A percentile compares a stretch with the other conserved stretches of the same genome.
Evolutionary conservation across 768 basidiomycete genomes (phyloP).

Genomic region (Tricholoma matsutake): DNA sequence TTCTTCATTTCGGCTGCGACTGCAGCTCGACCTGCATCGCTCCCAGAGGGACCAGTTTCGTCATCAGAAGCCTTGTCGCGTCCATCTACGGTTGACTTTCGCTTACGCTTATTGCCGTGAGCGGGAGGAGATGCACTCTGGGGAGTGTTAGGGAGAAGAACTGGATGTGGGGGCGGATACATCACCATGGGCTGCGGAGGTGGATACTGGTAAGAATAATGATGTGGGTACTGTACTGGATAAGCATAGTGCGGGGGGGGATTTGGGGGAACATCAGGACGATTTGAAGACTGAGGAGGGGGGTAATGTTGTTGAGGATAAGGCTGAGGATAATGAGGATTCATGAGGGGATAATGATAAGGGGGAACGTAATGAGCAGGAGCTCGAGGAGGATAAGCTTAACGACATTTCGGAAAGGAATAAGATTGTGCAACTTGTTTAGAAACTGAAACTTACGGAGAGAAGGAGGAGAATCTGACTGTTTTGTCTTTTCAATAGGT

Average conservation of each 20-base stretch:
- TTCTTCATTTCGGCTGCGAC: constrained; percentile 66
- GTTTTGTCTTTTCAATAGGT: constrained; percentile 20
- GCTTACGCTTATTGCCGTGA: constrained; percentile 59
- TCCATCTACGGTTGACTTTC: constrained; percentile 41
- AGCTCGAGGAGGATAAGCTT: constrained; percentile 32
- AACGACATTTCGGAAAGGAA: constrained; percentile 17
- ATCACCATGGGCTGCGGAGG: constrained; percentile 73
- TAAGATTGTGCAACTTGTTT: constrained; percentile 11
- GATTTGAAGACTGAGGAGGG: constrained; percentile 30
- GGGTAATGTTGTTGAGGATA: constrained; percentile 29
- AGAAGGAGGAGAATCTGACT: constrained; percentile 8
- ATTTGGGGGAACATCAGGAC: constrained; percentile 33
- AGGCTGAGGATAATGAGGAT: constrained; percentile 60
- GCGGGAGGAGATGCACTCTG: constrained; percentile 32
- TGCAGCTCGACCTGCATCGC: constrained; percentile 33
- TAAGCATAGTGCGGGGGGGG: constrained; percentile 51
- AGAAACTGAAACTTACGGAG: constrained; percentile 15
- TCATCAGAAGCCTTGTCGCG: constrained; percentile 55
- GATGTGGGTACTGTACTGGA: constrained; percentile 53
- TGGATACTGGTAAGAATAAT: constrained; percentile 59
- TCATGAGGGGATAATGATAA: constrained; percentile 65
- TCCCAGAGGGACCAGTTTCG: constrained; percentile 49
- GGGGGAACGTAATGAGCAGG: constrained; percentile 37
- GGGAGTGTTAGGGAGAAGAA: constrained; percentile 33
- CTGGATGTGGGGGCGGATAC: constrained; percentile 49